Conservation (phyloP, 345 rosid species). For the Hypericum perforatum region DNA sequence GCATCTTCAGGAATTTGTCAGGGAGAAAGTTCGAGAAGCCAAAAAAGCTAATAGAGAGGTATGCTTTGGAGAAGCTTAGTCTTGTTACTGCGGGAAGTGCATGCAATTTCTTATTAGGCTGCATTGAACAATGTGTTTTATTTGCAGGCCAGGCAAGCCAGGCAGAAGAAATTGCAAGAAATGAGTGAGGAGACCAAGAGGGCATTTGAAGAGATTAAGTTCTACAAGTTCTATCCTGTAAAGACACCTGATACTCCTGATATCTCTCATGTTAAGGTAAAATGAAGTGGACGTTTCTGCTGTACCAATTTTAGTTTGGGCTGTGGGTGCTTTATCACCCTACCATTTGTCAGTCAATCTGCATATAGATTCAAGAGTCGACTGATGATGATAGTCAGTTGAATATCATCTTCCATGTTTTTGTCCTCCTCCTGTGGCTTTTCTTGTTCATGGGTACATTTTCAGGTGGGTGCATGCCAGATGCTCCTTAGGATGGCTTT, state of each 20-base stretch:
- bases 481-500: no score
- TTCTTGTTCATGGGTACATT: no score
- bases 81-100: background rate
- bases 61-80: background rate
- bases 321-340: no score
- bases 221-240: slow-evolving; percentile 92
- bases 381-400: no score
- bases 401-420: no score
- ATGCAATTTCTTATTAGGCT: background rate
- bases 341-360: no score
- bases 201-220: slow-evolving; percentile 60
- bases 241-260: slow-evolving; percentile 66
- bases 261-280: slow-evolving; percentile 58
- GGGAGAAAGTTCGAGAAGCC: slow-evolving; percentile 76
- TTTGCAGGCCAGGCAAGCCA: slow-evolving; percentile 73
- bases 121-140: slow-evolving; percentile 5
- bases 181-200: slow-evolving; percentile 67
- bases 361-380: no score
- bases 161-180: slow-evolving; percentile 65
- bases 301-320: no score
- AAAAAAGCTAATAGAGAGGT: slow-evolving; percentile 87
- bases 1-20: slow-evolving; percentile 54
- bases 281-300: background rate
- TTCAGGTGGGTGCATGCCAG: no score
- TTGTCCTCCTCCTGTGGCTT: no score